These are phyloP conservation scores for Dispira simplex DNA, from an alignment of 192 early-diverging fungal genomes.

Conservation along the genomic window DNA sequence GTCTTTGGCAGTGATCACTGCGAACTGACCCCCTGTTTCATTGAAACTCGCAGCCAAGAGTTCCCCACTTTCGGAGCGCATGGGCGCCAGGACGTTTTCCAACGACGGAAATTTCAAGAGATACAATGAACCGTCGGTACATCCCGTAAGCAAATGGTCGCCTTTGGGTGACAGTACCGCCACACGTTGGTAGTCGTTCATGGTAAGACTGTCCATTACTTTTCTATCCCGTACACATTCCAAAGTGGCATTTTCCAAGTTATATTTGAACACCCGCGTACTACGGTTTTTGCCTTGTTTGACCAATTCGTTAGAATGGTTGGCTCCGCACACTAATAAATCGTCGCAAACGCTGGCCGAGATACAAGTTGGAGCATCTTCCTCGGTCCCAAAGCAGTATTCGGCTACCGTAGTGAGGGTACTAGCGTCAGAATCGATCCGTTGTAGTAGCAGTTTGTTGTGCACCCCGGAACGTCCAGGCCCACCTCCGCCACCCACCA, in stretches of 20 bases:
- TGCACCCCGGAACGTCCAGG: slow-evolving; percentile 7
- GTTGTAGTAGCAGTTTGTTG: slow-evolving; percentile 1
- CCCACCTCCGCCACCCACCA: slow-evolving; percentile 10
- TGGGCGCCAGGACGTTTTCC: neutral
- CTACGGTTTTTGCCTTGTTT: neutral
- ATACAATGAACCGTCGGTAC: neutral
- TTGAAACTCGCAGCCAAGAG: neutral
- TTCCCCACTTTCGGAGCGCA: slow-evolving; percentile 6
- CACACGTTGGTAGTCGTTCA: slow-evolving; percentile 11
- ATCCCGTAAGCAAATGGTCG: neutral
- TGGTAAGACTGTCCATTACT: neutral
- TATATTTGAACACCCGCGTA: neutral
- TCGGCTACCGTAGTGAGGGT: neutral
- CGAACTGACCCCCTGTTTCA: slow-evolving; percentile 1
- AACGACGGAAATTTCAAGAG: slow-evolving; percentile 2
- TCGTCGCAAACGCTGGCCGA: neutral
- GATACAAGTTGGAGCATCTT: slow-evolving; percentile 9
- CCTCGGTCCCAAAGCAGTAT: neutral
- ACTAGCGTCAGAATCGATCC: neutral
- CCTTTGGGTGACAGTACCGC: slow-evolving; percentile 4
- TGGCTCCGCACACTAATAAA: slow-evolving; percentile 1
- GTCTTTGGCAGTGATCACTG: neutral
- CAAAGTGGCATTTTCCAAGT: neutral
- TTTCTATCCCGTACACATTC: neutral
- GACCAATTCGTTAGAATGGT: neutral